Evolutionary conservation across 2,329 filamentous ascomycete species (phyloP).

Genomic region (Penicillium sp.): DNA sequence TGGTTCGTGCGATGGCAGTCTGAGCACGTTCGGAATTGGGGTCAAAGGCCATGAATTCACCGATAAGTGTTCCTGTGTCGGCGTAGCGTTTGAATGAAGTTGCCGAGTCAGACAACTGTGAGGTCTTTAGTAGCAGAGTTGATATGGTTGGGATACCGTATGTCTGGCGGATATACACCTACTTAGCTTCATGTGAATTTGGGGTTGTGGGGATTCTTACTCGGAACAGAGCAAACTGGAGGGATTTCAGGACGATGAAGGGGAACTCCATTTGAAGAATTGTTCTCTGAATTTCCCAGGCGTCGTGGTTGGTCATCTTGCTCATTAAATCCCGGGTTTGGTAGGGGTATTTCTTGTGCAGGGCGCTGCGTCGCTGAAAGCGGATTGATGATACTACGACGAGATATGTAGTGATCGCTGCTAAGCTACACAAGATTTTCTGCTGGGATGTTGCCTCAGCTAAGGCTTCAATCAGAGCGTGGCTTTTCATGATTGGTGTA

Average conservation of each 20-base stretch:
- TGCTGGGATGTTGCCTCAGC: background rate
- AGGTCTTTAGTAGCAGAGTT: slow-evolving; percentile 49
- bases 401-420: slow-evolving; percentile 21
- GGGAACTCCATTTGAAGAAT: slow-evolving; percentile 57
- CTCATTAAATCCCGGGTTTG: slow-evolving; percentile 44
- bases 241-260: slow-evolving; percentile 47
- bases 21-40: slow-evolving; percentile 46
- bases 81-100: slow-evolving; percentile 54
- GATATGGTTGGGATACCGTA: slow-evolving; percentile 60
- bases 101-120: slow-evolving; percentile 46
- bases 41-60: slow-evolving; percentile 48
- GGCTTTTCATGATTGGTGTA: background rate
- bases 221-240: slow-evolving; percentile 61
- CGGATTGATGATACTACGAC: slow-evolving; percentile 24
- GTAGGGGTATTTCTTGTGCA: slow-evolving; percentile 44
- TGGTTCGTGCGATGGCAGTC: slow-evolving; percentile 62
- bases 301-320: slow-evolving; percentile 55
- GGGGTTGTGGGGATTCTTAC: slow-evolving; percentile 26
- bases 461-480: background rate
- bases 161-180: slow-evolving; percentile 34
- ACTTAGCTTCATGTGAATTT: background rate
- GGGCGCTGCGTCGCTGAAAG: slow-evolving; percentile 32
- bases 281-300: slow-evolving; percentile 50
- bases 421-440: slow-evolving; percentile 5
- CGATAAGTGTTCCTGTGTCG: slow-evolving; percentile 53